These are phyloP conservation scores for Cylindrotheca closterium DNA, from an alignment of 108 stramenopile species.

Conservation along the genomic window DNA sequence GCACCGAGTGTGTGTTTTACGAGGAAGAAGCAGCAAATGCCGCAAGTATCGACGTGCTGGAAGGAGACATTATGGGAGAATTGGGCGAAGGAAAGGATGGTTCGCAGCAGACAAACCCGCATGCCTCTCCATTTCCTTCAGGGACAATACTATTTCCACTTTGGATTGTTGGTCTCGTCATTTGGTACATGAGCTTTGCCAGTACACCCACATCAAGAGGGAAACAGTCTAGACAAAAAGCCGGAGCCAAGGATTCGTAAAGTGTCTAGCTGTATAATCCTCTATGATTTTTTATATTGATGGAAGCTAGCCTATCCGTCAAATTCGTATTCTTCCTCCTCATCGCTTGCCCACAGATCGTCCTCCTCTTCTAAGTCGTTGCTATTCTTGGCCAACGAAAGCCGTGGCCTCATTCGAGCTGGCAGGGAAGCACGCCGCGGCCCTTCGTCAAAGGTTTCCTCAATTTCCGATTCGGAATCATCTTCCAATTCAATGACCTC, in stretches of 20 bases:
- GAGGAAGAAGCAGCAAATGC: constrained; percentile 7
- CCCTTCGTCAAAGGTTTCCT: neutral
- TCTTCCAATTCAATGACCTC: constrained; percentile 49
- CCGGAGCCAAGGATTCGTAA: no score
- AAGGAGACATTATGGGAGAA: neutral
- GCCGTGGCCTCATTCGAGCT: neutral
- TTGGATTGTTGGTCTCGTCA: neutral
- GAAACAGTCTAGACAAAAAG: neutral
- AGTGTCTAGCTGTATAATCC: no score
- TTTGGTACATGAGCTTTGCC: neutral
- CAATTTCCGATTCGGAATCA: constrained; percentile 15
- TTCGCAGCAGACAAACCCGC: neutral
- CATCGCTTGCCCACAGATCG: neutral
- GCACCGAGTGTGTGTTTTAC: constrained; percentile 53
- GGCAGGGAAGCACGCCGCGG: constrained; percentile 2
- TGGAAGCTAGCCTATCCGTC: constrained; percentile 6
- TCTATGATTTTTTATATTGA: neutral
- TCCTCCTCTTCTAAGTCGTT: neutral
- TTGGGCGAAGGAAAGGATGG: no score
- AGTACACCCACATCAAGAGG: neutral
- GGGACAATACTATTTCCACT: neutral
- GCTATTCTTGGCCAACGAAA: neutral
- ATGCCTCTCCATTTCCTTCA: neutral
- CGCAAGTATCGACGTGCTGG: neutral
- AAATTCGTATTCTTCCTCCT: constrained; percentile 31